Evolutionary conservation across 805 yeast genomes (phyloP).

Genomic region (Barnettozyma wickerhamii): DNA sequence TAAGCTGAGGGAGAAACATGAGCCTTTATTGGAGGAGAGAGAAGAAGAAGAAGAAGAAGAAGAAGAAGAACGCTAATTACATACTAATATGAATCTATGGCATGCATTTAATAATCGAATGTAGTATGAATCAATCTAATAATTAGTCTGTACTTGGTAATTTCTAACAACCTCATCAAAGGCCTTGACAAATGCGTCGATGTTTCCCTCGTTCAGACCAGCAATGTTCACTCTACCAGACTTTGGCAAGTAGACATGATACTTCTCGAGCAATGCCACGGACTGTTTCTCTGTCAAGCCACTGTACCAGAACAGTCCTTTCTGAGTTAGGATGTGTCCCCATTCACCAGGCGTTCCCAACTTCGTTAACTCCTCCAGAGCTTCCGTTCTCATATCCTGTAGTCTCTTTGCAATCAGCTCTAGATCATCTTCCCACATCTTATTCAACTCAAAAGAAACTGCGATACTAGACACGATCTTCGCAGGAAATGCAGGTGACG

Average conservation of each 20-base stretch:
- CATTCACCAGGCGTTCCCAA: conserved; percentile 84
- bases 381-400: conserved; percentile 63
- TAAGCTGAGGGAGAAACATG: not conserved
- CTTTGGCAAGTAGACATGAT: conserved; percentile 73
- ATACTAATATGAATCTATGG: no score
- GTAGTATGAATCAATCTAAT: no score
- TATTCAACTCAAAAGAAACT: conserved; percentile 54
- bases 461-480: conserved; percentile 77
- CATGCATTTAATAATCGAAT: no score
- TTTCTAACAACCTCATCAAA: conserved; percentile 71
- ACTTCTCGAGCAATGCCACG: conserved; percentile 64
- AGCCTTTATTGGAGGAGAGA: no score
- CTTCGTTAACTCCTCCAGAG: conserved; percentile 54
- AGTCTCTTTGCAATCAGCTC: conserved; percentile 83
- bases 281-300: conserved; percentile 79
- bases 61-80: no score
- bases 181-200: conserved; percentile 71
- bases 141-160: not conserved
- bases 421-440: conserved; percentile 81
- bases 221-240: conserved; percentile 93
- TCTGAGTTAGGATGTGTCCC: conserved; percentile 85
- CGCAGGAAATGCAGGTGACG: conserved; percentile 94
- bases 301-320: conserved; percentile 95
- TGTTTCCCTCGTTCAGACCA: conserved; percentile 78
- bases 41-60: not conserved